phyloP scores from a whole-genome alignment of 257 asterid species.

The Cynanchum wilfordii region DNA sequence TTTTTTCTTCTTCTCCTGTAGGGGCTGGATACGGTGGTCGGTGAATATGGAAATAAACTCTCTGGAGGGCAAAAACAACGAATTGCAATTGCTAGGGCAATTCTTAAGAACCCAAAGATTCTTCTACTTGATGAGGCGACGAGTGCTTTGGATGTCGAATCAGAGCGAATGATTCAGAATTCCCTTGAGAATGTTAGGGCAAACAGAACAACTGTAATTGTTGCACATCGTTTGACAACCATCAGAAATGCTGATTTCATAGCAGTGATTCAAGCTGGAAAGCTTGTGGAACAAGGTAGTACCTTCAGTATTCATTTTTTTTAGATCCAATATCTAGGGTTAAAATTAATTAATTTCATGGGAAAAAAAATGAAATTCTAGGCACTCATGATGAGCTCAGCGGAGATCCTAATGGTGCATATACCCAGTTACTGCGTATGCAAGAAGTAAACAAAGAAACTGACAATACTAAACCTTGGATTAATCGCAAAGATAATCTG shows the following conservation, averaged over 20 bases:
- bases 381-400: conserved; percentile 71
- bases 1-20: conserved; percentile 11
- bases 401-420: conserved; percentile 59
- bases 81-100: conserved; percentile 75
- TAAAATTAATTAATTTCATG: not conserved
- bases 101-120: conserved; percentile 63
- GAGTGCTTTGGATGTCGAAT: conserved; percentile 80
- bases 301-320: not conserved
- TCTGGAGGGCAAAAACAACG: conserved; percentile 90
- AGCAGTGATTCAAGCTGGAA: conserved; percentile 63
- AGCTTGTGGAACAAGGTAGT: conserved; percentile 75
- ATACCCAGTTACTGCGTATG: conserved; percentile 60
- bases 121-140: conserved; percentile 92
- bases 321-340: no score
- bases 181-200: conserved; percentile 71
- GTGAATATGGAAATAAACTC: conserved; percentile 71
- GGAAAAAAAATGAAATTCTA: conserved; percentile 22
- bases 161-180: conserved; percentile 61
- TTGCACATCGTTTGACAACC: conserved; percentile 74
- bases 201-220: conserved; percentile 64
- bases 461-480: conserved; percentile 13
- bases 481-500: conserved; percentile 9
- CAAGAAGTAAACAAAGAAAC: conserved; percentile 47
- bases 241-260: conserved; percentile 75
- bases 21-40: conserved; percentile 81